Evolutionary conservation across 2,329 filamentous ascomycete species (phyloP).

Genomic region (Pseudopithomyces maydicus): DNA sequence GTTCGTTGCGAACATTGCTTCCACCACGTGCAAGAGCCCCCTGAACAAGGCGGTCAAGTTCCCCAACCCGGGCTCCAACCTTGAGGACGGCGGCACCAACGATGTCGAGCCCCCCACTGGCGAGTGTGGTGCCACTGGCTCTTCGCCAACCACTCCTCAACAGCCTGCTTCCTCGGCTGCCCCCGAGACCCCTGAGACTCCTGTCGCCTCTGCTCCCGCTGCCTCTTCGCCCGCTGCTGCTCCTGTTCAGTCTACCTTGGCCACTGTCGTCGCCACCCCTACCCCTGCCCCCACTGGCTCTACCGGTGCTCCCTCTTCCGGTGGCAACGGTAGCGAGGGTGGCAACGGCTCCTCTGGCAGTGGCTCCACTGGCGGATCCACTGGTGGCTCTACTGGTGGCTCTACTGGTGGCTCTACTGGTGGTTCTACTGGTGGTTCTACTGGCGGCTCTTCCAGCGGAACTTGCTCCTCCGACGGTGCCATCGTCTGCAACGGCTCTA

Average conservation of each 20-base stretch:
- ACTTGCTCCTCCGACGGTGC: slow-evolving; percentile 38
- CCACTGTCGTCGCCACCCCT: slow-evolving; percentile 14
- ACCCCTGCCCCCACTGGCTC: neutral
- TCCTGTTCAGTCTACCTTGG: slow-evolving; percentile 33
- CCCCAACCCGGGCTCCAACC: slow-evolving; percentile 67
- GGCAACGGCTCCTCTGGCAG: neutral
- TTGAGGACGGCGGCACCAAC: slow-evolving; percentile 49
- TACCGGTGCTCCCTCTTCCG: slow-evolving; percentile 15
- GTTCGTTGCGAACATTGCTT: slow-evolving; percentile 72
- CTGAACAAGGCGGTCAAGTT: slow-evolving; percentile 64
- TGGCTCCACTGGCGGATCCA: slow-evolving; percentile 13
- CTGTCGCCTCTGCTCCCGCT: slow-evolving; percentile 10
- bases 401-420: slow-evolving; percentile 11
- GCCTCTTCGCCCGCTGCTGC: slow-evolving; percentile 35
- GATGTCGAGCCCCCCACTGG: slow-evolving; percentile 26
- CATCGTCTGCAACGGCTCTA: slow-evolving; percentile 47
- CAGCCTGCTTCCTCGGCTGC: slow-evolving; percentile 5
- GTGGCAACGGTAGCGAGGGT: neutral
- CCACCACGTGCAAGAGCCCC: slow-evolving; percentile 58
- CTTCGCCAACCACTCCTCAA: slow-evolving; percentile 16
- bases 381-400: slow-evolving; percentile 13
- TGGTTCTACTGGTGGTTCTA: slow-evolving; percentile 13
- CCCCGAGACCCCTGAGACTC: neutral
- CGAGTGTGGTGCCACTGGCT: slow-evolving; percentile 25
- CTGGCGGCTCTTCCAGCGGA: slow-evolving; percentile 15